Percentiles rank a stretch among this genome's conserved stretches.
Evolutionary conservation across 768 basidiomycete species (phyloP).

Genomic region (Psilocybe sp.): DNA sequence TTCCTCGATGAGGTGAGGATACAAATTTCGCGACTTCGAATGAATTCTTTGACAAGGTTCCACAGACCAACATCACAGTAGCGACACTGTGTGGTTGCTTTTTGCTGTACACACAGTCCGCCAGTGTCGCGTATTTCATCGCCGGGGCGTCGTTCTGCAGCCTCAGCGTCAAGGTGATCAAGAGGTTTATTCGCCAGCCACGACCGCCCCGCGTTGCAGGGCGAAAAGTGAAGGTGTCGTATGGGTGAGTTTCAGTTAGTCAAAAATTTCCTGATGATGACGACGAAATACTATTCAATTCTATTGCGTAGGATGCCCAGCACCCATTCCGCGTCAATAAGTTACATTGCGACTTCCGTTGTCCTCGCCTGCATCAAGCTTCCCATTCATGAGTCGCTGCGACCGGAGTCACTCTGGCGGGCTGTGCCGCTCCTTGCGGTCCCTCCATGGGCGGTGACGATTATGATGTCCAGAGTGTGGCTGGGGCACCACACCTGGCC

Average conservation of each 20-base stretch:
- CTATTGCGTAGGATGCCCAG: conserved; percentile 67
- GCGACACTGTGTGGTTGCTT: conserved; percentile 44
- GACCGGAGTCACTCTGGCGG: conserved; percentile 35
- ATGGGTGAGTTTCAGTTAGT: conserved; percentile 46
- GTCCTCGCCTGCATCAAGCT: conserved; percentile 54
- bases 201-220: conserved; percentile 43
- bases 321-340: conserved; percentile 72
- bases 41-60: neutral
- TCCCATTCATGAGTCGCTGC: conserved; percentile 57
- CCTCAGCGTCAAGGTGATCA: conserved; percentile 58
- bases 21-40: neutral
- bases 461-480: conserved; percentile 68
- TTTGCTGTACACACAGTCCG: conserved; percentile 60
- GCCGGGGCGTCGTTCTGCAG: conserved; percentile 56
- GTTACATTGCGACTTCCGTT: conserved; percentile 62
- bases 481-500: conserved; percentile 74
- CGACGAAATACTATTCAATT: neutral
- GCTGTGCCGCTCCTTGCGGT: conserved; percentile 42
- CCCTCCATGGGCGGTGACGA: conserved; percentile 51
- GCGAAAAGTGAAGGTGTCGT: conserved; percentile 49
- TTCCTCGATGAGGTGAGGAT: conserved; percentile 38
- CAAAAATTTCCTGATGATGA: neutral
- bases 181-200: conserved; percentile 59
- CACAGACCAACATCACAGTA: conserved; percentile 60
- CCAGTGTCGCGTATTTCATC: conserved; percentile 58